Base-by-base conservation (phyloP, 768 basidiomycete genomes). In the Gymnopilus junonius region DNA sequence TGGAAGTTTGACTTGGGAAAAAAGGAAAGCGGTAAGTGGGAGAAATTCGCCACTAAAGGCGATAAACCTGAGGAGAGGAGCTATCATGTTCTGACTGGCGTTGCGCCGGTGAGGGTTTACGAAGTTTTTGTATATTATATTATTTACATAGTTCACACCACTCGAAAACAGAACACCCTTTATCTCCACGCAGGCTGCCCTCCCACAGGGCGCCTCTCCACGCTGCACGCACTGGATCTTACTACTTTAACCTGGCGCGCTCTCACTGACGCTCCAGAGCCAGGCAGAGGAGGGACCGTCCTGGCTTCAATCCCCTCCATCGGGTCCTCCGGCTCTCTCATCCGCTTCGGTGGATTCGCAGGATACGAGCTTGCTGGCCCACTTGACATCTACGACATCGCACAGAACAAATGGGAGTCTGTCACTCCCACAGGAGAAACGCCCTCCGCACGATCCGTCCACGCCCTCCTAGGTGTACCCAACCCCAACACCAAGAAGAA, bases 21-120 rank as follows among this genome's bases (percentile, higher is more conserved):
- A 14, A 25, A 23, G 54, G 27, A 55, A 3, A 29, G 14, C 29
- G 37, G 14, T 1, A 34, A 37, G 20, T 55, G 54, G 54, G 54
- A 55, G 54, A 55, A 55, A 27, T 37, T 55, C 54, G 12, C 25
- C 4, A 55, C 54, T 20, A 40, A 40, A 14, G 54, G 54, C 21
- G 54, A 55, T 37, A 35, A 55, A 8, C 54, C 54, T 40, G 54
- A 55, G 35, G 54, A 55, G 10, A 55, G 54, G 25, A 55, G 54
- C 54, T 55, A 55, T 6, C 54, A 55, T 55, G 54, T 55, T 39
- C 27, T 55, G 37, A 55, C 54, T n/a, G 54, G 54, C 27, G 54
- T 55, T 7, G 20, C 54, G 12, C 54, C 54, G 17, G 54, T 55
- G 17, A 23, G 54, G 11, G 17, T 4, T 55, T 25, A n/a, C n/a